Evolutionary conservation across 768 basidiomycete species (phyloP), one percentile per base, ranked within the genome.

Genomic region (Asterophora parasitica): DNA sequence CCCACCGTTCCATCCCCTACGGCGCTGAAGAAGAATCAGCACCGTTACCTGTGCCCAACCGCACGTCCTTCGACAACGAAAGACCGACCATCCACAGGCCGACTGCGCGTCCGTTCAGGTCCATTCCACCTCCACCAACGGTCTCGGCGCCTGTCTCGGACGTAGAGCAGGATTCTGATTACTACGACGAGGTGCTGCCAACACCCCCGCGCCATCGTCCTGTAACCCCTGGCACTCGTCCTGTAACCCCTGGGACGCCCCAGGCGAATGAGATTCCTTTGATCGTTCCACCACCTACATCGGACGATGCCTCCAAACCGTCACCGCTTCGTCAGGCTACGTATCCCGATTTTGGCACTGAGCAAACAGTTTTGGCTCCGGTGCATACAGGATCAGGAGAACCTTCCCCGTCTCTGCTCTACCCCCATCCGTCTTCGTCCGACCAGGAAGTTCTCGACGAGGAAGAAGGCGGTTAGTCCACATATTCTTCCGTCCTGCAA

Each of bases 401-500:
- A 39, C 16, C 23, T 20, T 54, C 53, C 16, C 56, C 62, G n/a
- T 48, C 59, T 37, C 49, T 59, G 27, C 32, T 63, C 16, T 60
- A 62, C 8, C 53, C 62, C 17, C 55, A 65, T 10, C 30, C 61
- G 37, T 57, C 61, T 8, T 46, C 59, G 31, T 55, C 65, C 7
- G 54, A 62, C 13, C 60, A 64, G 15, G 79, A 81, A 54, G 58
- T 83, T 16, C 60, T 83, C 42, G 76, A 81, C 59, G 83, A 84
- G 27, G 75, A 77, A 19, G 81, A 84, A 61, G 81, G 78, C 35
- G 82, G 83, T 83, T 48, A 50, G 78, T 64, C 10, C 23, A n/a
- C n/a, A 23, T 23, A 23, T 23, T 23, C 23, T 23, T 3, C n/a
- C n/a, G n/a, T n/a, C 23, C 3, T 23, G 23, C 23, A 23, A 23